These are phyloP conservation scores for Pseudotsuga menziesii DNA, from an alignment of 75 land plant genomes.

Conservation along the genomic window DNA sequence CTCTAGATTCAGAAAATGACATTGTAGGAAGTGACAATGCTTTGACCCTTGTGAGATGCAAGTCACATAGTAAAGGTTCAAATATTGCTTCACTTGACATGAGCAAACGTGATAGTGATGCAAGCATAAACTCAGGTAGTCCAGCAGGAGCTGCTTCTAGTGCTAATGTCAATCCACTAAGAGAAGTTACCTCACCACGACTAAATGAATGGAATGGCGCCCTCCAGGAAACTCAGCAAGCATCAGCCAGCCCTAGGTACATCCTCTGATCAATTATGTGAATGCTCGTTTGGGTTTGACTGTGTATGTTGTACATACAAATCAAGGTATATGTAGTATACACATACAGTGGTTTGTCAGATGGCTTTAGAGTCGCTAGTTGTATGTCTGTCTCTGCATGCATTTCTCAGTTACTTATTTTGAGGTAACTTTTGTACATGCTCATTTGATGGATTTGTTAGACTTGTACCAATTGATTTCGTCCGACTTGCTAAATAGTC, in stretches of 20 bases:
- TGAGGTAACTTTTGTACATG: neutral
- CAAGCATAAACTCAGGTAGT: constrained; percentile 58
- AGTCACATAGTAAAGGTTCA: constrained; percentile 52
- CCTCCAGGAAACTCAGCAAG: constrained; percentile 34
- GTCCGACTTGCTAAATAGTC: neutral
- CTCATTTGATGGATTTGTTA: neutral
- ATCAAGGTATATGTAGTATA: neutral
- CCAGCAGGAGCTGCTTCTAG: constrained; percentile 21
- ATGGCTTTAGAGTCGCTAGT: neutral
- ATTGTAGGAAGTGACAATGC: constrained; percentile 21
- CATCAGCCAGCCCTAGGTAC: constrained; percentile 49
- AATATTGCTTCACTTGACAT: constrained; percentile 33
- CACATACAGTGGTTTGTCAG: neutral
- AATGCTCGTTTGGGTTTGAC: neutral
- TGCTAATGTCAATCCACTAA: constrained; percentile 20
- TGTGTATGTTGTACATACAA: neutral
- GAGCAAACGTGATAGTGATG: constrained; percentile 37
- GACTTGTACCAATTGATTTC: too few species aligned
- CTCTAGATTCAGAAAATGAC: constrained; percentile 10
- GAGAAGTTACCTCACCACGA: constrained; percentile 53
- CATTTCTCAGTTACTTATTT: neutral
- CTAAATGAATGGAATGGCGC: constrained; percentile 48
- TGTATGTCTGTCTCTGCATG: neutral
- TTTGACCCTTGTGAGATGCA: constrained; percentile 4
- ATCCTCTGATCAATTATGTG: constrained; percentile 9